Conservation (phyloP, 495 filamentous ascomycete genomes). For the Darksidea phi region DNA sequence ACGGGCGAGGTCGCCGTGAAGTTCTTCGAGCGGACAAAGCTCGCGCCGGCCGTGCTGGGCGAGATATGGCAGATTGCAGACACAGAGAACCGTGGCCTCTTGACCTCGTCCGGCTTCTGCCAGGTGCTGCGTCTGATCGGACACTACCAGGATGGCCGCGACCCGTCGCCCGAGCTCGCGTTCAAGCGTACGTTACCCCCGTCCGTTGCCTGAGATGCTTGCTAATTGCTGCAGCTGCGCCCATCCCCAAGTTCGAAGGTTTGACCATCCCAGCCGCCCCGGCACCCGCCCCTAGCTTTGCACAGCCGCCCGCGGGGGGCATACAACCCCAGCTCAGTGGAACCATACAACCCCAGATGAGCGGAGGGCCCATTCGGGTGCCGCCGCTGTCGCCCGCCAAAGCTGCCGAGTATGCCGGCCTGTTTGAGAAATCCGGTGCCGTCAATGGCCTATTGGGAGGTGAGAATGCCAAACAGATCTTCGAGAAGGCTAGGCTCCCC, state of each 20-base stretch:
- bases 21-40: slow-evolving; percentile 94
- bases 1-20: slow-evolving; percentile 95
- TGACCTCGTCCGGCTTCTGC: slow-evolving; percentile 88
- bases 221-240: slow-evolving; percentile 59
- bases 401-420: slow-evolving; percentile 74
- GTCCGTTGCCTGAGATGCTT: neutral
- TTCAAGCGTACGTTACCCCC: slow-evolving; percentile 54
- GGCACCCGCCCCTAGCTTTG: slow-evolving; percentile 41
- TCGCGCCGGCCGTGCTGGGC: slow-evolving; percentile 80
- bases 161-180: slow-evolving; percentile 75
- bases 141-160: slow-evolving; percentile 83
- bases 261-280: slow-evolving; percentile 47
- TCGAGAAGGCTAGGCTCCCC: slow-evolving; percentile 84
- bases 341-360: slow-evolving; percentile 60
- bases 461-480: slow-evolving; percentile 87
- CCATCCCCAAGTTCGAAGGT: slow-evolving; percentile 90
- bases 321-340: slow-evolving; percentile 36
- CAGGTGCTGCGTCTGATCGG: slow-evolving; percentile 91
- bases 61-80: slow-evolving; percentile 99
- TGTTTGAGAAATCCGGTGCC: slow-evolving; percentile 86
- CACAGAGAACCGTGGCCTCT: slow-evolving; percentile 87
- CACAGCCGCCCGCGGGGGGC: slow-evolving; percentile 26
- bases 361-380: slow-evolving; percentile 76
- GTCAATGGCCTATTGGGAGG: slow-evolving; percentile 81
- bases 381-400: slow-evolving; percentile 87